A percentile compares a stretch with the other conserved stretches of the same genome.
Evolutionary conservation across 257 asterid species (phyloP).

Genomic region (Ajuga chamaepitys): DNA sequence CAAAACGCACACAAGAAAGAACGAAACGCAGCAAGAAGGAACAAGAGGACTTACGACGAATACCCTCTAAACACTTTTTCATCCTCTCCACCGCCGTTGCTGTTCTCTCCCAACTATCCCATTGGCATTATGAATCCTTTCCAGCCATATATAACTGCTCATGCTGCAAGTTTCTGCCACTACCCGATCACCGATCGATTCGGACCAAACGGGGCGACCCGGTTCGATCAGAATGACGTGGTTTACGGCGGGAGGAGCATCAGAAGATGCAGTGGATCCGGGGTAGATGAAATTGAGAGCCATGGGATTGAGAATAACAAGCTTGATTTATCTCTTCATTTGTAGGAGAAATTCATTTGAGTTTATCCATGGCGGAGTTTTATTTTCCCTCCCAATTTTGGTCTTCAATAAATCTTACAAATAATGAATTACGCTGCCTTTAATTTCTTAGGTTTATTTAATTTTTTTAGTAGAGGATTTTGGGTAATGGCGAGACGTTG

Average conservation of each 20-base stretch:
- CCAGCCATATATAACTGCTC: conserved; percentile 38
- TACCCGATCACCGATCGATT: conserved; percentile 15
- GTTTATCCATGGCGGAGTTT: background rate
- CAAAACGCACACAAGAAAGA: conserved; percentile 97
- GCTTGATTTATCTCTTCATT: conserved; percentile 80
- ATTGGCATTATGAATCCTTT: conserved; percentile 49
- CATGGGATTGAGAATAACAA: conserved; percentile 31
- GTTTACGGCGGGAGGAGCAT: conserved; percentile 31
- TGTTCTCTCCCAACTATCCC: conserved; percentile 46
- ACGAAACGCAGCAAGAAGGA: conserved; percentile 67
- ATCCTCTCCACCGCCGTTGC: conserved; percentile 32
- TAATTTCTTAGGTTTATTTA: background rate
- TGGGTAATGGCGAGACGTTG: too few relatives aligned
- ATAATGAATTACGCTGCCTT: background rate
- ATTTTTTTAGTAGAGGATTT: too few relatives aligned
- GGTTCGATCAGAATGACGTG: conserved; percentile 30
- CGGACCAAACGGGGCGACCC: conserved; percentile 31
- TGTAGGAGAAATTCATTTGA: conserved; percentile 21
- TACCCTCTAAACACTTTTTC: background rate
- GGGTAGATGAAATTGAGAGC: conserved; percentile 3
- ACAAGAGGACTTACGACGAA: conserved; percentile 3
- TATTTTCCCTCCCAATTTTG: background rate
- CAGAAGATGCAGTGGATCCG: conserved; percentile 12
- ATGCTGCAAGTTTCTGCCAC: conserved; percentile 46
- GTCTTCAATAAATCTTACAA: background rate